phyloP scores from a whole-genome alignment of 148 eudicot genomes.

The Agrostemma githago region DNA sequence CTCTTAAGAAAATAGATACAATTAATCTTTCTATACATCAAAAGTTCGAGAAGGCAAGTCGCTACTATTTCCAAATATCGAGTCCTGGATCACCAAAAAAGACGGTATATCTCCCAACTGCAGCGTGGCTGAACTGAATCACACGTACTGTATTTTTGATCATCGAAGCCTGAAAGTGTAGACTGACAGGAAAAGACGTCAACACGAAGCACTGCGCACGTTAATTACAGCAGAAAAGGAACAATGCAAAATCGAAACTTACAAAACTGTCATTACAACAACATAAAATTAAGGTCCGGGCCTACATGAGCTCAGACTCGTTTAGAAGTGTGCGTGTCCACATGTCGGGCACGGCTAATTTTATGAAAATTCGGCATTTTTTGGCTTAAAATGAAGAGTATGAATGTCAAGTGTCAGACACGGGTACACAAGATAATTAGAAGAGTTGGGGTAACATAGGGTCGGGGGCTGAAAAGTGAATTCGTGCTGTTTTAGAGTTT shows the following conservation, averaged over 20 bases:
- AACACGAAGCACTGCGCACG: background rate
- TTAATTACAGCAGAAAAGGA: background rate
- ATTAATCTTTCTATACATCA: slow-evolving; percentile 10
- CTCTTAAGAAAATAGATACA: background rate
- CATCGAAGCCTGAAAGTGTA: background rate
- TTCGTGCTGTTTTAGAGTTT: slow-evolving; percentile 13
- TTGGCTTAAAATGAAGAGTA: too few species aligned
- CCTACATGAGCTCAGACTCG: too few species aligned
- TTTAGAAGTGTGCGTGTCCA: too few species aligned
- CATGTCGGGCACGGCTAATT: too few species aligned
- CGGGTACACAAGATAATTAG: too few species aligned
- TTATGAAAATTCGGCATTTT: too few species aligned
- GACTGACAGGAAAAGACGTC: background rate
- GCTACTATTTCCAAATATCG: background rate
- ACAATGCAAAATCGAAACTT: background rate
- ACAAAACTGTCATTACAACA: too few species aligned
- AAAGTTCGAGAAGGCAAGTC: background rate
- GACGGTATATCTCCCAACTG: background rate
- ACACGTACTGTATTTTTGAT: too few species aligned
- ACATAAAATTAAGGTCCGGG: background rate
- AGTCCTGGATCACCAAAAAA: background rate
- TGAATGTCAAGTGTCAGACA: too few species aligned
- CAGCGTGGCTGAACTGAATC: slow-evolving; percentile 2
- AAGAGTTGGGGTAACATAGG: too few species aligned
- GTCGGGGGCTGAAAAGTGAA: too few species aligned